A percentile compares a stretch with the other conserved stretches of the same genome.
Conservation (phyloP, 208 protist genomes). For the Trichomonas vaginalis region DNA sequence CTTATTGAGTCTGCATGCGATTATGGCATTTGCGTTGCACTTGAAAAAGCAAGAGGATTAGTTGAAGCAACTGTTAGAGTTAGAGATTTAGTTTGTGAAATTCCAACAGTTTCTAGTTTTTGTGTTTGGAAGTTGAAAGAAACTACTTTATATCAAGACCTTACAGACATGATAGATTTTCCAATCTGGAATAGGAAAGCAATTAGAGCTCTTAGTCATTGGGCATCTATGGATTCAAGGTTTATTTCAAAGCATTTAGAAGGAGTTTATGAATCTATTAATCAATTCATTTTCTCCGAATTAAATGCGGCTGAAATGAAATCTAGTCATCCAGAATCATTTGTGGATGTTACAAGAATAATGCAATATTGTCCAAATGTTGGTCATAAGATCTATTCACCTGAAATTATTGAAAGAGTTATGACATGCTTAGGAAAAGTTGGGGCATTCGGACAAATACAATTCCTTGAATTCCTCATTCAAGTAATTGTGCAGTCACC, state of each 20-base stretch:
- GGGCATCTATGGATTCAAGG: not conserved
- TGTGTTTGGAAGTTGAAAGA: not conserved
- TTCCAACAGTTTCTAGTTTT: constrained; percentile 12
- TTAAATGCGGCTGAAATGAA: not conserved
- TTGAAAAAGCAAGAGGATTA: not conserved
- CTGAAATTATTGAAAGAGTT: not conserved
- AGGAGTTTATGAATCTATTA: too few relatives aligned
- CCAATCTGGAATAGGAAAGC: not conserved
- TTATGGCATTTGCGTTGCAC: not conserved
- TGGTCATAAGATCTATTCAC: too few relatives aligned
- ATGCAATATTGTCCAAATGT: not conserved
- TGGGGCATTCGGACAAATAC: too few relatives aligned
- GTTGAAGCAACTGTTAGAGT: not conserved
- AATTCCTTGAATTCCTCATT: not conserved
- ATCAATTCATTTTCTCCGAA: not conserved
- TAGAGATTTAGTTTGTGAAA: not conserved
- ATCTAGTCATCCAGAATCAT: not conserved
- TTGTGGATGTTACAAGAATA: not conserved
- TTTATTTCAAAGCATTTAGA: not conserved
- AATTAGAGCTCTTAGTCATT: not conserved
- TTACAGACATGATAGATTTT: not conserved
- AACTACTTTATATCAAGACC: not conserved
- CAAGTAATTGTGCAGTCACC: not conserved
- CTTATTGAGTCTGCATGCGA: not conserved
- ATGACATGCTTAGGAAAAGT: not conserved